Percentiles rank a stretch among this genome's conserved stretches.
Evolutionary conservation across 2,329 filamentous ascomycete genomes (phyloP).

Genomic region (Chrysosporium keratinophilum): DNA sequence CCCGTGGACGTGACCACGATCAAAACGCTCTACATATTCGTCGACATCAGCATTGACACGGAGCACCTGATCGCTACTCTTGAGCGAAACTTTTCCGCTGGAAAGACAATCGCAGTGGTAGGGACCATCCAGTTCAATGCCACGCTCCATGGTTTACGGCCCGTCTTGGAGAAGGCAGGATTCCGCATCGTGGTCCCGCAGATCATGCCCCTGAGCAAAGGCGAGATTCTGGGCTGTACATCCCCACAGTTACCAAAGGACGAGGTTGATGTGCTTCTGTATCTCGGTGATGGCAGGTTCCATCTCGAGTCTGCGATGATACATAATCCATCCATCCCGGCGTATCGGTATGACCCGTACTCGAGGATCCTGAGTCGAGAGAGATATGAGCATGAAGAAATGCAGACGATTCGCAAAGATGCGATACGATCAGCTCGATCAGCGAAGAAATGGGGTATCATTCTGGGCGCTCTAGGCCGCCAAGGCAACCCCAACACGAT

Average conservation of each 20-base stretch:
- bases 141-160: conserved; percentile 76
- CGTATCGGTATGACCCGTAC: conserved; percentile 96
- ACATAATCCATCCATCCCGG: conserved; percentile 80
- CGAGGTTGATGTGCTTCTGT: conserved; percentile 67
- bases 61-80: conserved; percentile 76
- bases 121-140: conserved; percentile 99
- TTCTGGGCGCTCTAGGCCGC: conserved; percentile 79
- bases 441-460: conserved; percentile 87
- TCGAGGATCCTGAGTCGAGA: conserved; percentile 84
- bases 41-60: conserved; percentile 93
- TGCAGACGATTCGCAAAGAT: conserved; percentile 66
- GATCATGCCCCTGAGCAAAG: conserved; percentile 83
- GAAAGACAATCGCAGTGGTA: conserved; percentile 83
- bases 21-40: conserved; percentile 94
- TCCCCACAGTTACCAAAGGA: conserved; percentile 60
- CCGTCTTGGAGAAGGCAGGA: conserved; percentile 68
- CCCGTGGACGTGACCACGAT: conserved; percentile 95
- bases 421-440: conserved; percentile 66
- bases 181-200: conserved; percentile 83
- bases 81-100: conserved; percentile 72
- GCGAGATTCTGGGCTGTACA: conserved; percentile 95
- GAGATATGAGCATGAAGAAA: conserved; percentile 81
- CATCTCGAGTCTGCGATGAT: conserved; percentile 99
- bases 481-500: conserved; percentile 95
- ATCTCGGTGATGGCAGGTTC: conserved; percentile 85